Percentiles rank a stretch among this genome's conserved stretches.
Conservation (phyloP, 805 yeast genomes). For the Naumovozyma dairenensis region DNA sequence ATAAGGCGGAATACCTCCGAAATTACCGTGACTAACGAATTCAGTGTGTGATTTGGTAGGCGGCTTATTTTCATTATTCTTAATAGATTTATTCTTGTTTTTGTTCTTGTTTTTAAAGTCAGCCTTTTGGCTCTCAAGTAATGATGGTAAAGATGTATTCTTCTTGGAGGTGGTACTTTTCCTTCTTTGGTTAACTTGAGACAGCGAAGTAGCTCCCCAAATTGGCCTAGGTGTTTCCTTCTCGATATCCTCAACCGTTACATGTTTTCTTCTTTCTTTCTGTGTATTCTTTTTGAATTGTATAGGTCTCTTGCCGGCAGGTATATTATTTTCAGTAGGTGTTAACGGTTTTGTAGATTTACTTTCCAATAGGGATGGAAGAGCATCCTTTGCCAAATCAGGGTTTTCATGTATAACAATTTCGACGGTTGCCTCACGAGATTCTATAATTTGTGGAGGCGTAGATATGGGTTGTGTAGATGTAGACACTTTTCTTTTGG, state of each 20-base stretch:
- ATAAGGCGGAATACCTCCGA: constrained; percentile 14
- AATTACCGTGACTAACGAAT: constrained; percentile 17
- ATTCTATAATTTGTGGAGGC: too few relatives aligned
- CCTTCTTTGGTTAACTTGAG: too few relatives aligned
- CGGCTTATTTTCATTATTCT: not conserved
- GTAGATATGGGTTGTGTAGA: too few relatives aligned
- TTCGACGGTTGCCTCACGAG: too few relatives aligned
- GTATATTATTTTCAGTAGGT: too few relatives aligned
- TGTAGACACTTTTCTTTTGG: constrained; percentile 10
- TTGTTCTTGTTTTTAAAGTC: constrained; percentile 3
- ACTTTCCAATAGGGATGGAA: constrained; percentile 14
- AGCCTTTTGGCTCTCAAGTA: constrained; percentile 6
- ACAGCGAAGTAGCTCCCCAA: constrained; percentile 20
- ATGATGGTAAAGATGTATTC: constrained; percentile 15
- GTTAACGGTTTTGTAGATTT: too few relatives aligned
- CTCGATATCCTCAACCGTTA: constrained; percentile 1
- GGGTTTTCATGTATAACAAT: constrained; percentile 11
- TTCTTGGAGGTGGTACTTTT: not conserved
- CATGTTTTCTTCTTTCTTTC: constrained; percentile 18
- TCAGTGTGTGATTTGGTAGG: constrained; percentile 7
- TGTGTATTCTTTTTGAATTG: constrained; percentile 23
- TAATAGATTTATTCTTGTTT: constrained; percentile 1
- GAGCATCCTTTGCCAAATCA: constrained; percentile 2
- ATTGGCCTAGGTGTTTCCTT: constrained; percentile 8
- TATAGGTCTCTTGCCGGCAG: constrained; percentile 9